These are phyloP conservation scores for Lactarius sp. DNA, from an alignment of 768 basidiomycete species.

Conservation along the genomic window DNA sequence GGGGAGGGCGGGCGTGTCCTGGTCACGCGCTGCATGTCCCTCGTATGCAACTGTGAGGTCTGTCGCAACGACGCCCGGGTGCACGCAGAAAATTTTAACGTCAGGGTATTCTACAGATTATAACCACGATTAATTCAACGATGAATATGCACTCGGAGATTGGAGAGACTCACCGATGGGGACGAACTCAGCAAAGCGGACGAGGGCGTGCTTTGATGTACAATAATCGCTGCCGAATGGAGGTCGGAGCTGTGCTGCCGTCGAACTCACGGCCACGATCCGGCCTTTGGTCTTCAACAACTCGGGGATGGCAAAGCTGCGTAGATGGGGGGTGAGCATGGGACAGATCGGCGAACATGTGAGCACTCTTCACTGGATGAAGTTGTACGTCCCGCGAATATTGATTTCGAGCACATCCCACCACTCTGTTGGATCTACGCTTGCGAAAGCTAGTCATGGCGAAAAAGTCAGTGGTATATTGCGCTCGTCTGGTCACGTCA, in stretches of 20 bases:
- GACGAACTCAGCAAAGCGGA: background rate
- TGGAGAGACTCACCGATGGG: background rate
- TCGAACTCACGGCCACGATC: background rate
- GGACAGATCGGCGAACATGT: background rate
- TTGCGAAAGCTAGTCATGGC: background rate
- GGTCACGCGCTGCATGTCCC: background rate
- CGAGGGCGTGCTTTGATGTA: background rate
- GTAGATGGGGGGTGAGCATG: background rate
- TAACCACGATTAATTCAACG: background rate
- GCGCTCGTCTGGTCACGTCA: no score
- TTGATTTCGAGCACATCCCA: background rate
- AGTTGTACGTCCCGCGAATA: conserved; percentile 14
- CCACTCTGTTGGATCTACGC: background rate
- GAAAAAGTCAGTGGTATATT: background rate
- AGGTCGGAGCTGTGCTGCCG: background rate
- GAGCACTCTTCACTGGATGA: conserved; percentile 1
- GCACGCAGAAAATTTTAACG: background rate
- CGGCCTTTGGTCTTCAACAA: conserved; percentile 8
- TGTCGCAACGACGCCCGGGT: background rate
- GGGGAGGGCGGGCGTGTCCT: background rate
- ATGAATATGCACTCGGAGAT: background rate
- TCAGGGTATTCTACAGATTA: conserved; percentile 2
- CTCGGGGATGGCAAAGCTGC: background rate
- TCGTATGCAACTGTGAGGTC: background rate
- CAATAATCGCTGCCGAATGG: conserved; percentile 15